Evolutionary conservation across 208 protist species (phyloP), one percentile per base, ranked within the genome.

Genomic region (Blechomonas ayalai): DNA sequence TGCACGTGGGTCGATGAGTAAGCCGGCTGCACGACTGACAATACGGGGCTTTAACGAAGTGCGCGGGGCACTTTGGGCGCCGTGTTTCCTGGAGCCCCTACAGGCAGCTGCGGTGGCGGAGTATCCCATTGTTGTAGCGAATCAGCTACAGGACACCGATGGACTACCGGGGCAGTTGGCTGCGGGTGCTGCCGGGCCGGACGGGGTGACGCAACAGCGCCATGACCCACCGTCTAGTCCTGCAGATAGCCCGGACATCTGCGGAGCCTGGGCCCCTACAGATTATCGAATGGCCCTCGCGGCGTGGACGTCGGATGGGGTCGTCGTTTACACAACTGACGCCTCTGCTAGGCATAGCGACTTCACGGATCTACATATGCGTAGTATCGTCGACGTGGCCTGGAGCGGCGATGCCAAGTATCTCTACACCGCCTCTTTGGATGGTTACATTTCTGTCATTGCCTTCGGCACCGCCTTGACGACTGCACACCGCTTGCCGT

Each of bases 341-440:
- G 75, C 66, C 51, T 59, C 59, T 22, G 60, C 65, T n/a, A 77
- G 81, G 8, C 78, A 90, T 61, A 89, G 81, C 54, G 85, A 90
- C 64, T 90, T 80, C 54, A 88, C 81, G 8, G 85, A 93, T 45
- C 55, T 93, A 26, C 85, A 93, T 59, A 81, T 89, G 71, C 78
- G 71, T 64, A 86, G 74, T 54, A 93, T 93, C 64, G 77, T 75
- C n/a, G 85, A 93, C 25, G 73, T 93, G 4, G 63, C 75, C 31
- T 93, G 85, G 82, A 77, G 59, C 29, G 43, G 33, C 13, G 41
- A 84, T 24, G 81, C 73, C 15, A 52, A 35, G 0, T 76, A 72
- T 47, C 62, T 93, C 22, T 67, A 82, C 32, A 90, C 81, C 5
- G 68, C 78, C 16, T 78, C 81, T 0, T 65, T 93, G 8, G 85